phyloP scores from a whole-genome alignment of 2,329 filamentous ascomycete species.

The Penicillium sp. region DNA sequence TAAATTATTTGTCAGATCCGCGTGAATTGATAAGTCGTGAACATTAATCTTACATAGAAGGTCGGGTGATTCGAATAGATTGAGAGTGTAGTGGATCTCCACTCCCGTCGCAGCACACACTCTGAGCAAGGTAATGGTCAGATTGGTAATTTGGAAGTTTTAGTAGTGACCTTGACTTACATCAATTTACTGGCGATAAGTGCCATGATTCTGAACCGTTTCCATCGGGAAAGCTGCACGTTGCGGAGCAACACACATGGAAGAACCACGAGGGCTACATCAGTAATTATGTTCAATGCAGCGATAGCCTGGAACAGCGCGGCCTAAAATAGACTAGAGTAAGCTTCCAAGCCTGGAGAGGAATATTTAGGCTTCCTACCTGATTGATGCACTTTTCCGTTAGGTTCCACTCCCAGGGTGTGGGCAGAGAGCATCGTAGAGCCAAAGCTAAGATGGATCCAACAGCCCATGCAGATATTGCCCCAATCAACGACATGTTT shows the following conservation, averaged over 20 bases:
- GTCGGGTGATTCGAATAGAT: constrained; percentile 9
- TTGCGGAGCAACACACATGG: constrained; percentile 17
- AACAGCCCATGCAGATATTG: constrained; percentile 18
- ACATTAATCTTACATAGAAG: constrained; percentile 5
- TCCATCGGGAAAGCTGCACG: constrained; percentile 18
- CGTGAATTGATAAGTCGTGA: background rate
- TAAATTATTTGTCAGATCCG: background rate
- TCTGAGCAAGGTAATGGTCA: background rate
- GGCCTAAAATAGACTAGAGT: background rate
- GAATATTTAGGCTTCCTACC: constrained; percentile 2
- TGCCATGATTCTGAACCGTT: constrained; percentile 17
- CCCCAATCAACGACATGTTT: constrained; percentile 15
- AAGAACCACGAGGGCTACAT: constrained; percentile 15
- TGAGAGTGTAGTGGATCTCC: constrained; percentile 7
- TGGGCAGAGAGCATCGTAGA: constrained; percentile 18
- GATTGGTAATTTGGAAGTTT: background rate
- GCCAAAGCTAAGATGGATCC: constrained; percentile 19
- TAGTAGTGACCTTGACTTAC: constrained; percentile 5
- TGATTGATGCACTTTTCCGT: constrained; percentile 16
- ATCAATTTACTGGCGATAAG: constrained; percentile 16
- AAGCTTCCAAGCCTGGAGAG: background rate
- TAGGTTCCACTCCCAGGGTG: constrained; percentile 17
- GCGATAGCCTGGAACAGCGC: constrained; percentile 15
- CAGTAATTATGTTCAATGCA: constrained; percentile 17
- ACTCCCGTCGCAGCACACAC: constrained; percentile 6